Conservation (phyloP, 805 yeast species). For the Priceomyces haplophilus region DNA sequence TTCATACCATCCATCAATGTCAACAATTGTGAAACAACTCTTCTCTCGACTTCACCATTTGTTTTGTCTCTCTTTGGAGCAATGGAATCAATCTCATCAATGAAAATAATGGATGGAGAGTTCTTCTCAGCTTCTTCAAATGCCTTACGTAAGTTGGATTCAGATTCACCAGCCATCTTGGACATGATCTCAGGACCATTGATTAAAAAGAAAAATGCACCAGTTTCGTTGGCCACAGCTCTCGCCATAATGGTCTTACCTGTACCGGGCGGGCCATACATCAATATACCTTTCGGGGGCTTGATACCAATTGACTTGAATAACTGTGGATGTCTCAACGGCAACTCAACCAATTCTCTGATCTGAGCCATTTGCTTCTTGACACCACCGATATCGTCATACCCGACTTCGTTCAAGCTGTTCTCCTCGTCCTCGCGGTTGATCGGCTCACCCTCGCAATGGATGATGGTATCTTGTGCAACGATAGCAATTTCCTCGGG, state of each 20-base stretch:
- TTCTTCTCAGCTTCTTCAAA: conserved; percentile 99
- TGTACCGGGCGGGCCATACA: conserved; percentile 99
- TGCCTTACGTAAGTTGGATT: conserved; percentile 94
- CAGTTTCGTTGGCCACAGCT: conserved; percentile 99
- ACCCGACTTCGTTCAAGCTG: conserved; percentile 94
- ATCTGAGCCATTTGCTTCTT: conserved; percentile 99
- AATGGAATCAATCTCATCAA: conserved; percentile 97
- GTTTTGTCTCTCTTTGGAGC: conserved; percentile 99
- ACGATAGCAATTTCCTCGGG: conserved; percentile 97
- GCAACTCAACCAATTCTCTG: conserved; percentile 96
- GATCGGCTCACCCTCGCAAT: conserved; percentile 98
- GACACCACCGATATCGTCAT: conserved; percentile 98
- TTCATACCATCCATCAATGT: conserved; percentile 99
- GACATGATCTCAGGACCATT: conserved; percentile 99
- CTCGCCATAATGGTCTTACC: conserved; percentile 99
- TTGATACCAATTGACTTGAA: conserved; percentile 98
- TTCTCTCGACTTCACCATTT: conserved; percentile 98
- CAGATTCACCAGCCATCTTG: conserved; percentile 99
- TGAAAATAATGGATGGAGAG: conserved; percentile 95
- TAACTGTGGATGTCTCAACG: conserved; percentile 96
- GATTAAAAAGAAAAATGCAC: conserved; percentile 96
- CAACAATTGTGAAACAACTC: conserved; percentile 96
- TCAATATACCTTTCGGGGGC: conserved; percentile 96
- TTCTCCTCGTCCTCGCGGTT: conserved; percentile 97
- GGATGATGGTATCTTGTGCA: conserved; percentile 96